Evolutionary conservation across 2,329 filamentous ascomycete genomes (phyloP).

Genomic region (Sporothrix luriei): DNA sequence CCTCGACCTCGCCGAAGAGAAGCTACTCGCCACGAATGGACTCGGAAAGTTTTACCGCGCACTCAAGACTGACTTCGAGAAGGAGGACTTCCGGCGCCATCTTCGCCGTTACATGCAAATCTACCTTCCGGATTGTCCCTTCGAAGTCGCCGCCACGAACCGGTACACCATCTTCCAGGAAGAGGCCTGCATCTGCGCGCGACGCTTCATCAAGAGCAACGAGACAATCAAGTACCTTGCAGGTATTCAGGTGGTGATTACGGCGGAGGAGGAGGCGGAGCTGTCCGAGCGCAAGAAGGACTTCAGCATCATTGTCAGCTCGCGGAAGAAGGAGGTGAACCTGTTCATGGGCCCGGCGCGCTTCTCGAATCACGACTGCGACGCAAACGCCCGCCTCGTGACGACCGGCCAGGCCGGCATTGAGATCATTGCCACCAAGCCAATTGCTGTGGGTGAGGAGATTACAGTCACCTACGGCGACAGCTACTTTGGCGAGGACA

Average conservation of each 20-base stretch:
- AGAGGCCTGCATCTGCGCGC: slow-evolving; percentile 83
- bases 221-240: slow-evolving; percentile 88
- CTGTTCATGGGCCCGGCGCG: slow-evolving; percentile 93
- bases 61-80: slow-evolving; percentile 75
- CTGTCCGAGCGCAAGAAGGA: slow-evolving; percentile 83
- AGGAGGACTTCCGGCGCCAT: slow-evolving; percentile 82
- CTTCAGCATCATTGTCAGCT: slow-evolving; percentile 95
- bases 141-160: slow-evolving; percentile 89
- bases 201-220: slow-evolving; percentile 75
- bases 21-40: slow-evolving; percentile 71
- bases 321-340: slow-evolving; percentile 84
- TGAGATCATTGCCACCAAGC: slow-evolving; percentile 79
- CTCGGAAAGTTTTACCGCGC: slow-evolving; percentile 69
- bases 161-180: slow-evolving; percentile 90
- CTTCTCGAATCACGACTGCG: slow-evolving; percentile 96
- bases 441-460: slow-evolving; percentile 86
- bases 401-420: slow-evolving; percentile 85
- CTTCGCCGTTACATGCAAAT: slow-evolving; percentile 89
- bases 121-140: slow-evolving; percentile 90
- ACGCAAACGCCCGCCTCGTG: slow-evolving; percentile 84
- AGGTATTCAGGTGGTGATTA: slow-evolving; percentile 90
- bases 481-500: slow-evolving; percentile 92
- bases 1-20: slow-evolving; percentile 67
- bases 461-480: slow-evolving; percentile 96
- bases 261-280: slow-evolving; percentile 82